phyloP scores from a whole-genome alignment of 371 early-diverging fungal genomes.

The Mucor mucedo region DNA sequence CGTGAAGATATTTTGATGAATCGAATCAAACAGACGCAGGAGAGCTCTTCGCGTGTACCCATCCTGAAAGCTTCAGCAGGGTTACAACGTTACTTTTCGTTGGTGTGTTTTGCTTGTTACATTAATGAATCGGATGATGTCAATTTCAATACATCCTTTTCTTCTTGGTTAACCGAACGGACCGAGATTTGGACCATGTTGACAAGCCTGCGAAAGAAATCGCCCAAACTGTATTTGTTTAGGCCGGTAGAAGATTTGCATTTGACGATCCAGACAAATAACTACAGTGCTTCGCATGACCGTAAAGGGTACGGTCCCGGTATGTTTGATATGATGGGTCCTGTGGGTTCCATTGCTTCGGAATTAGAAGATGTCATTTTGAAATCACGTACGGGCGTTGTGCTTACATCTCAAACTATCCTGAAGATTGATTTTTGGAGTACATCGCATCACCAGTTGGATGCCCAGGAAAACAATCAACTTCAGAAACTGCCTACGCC shows the following conservation, averaged over 20 bases:
- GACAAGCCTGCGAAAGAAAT: slow-evolving; percentile 50
- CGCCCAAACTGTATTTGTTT: slow-evolving; percentile 59
- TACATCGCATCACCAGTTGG: slow-evolving; percentile 11
- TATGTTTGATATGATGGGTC: slow-evolving; percentile 32
- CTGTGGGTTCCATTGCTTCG: slow-evolving; percentile 29
- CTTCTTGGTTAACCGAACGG: slow-evolving; percentile 57
- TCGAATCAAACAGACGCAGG: slow-evolving; percentile 55
- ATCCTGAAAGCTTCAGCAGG: slow-evolving; percentile 56
- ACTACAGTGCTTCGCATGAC: slow-evolving; percentile 18
- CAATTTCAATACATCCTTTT: slow-evolving; percentile 46
- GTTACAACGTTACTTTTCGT: slow-evolving; percentile 67
- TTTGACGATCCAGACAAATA: slow-evolving; percentile 6
- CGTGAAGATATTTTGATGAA: slow-evolving; percentile 70
- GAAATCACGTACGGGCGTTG: slow-evolving; percentile 60
- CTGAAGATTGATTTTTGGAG: slow-evolving; percentile 68
- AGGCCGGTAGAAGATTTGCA: slow-evolving; percentile 70
- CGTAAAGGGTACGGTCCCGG: slow-evolving; percentile 25
- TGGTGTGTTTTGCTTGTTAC: slow-evolving; percentile 64
- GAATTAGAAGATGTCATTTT: slow-evolving; percentile 57
- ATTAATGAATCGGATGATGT: slow-evolving; percentile 49
- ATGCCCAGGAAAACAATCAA: slow-evolving; percentile 26
- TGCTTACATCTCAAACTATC: slow-evolving; percentile 64
- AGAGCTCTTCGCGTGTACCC: slow-evolving; percentile 14
- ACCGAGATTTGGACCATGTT: slow-evolving; percentile 67
- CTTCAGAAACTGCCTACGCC: slow-evolving; percentile 26